phyloP scores from a whole-genome alignment of 83 land plant species.

The Picea mariana region DNA sequence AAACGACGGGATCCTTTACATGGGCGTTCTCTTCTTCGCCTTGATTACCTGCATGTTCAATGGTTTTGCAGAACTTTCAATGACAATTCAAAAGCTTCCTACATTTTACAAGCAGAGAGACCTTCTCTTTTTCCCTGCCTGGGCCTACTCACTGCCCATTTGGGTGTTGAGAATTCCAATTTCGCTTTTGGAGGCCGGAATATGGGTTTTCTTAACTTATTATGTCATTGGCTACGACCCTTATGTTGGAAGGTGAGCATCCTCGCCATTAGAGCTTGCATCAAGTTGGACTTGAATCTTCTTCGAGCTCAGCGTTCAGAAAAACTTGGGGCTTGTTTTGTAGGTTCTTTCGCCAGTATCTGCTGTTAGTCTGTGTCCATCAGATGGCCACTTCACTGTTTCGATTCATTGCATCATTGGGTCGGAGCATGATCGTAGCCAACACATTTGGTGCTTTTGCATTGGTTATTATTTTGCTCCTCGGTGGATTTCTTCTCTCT shows the following conservation, averaged over 20 bases:
- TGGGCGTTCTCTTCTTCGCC: constrained; percentile 60
- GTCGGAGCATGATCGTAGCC: no score
- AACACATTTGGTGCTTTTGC: no score
- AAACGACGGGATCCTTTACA: constrained; percentile 42
- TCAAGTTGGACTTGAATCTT: no score
- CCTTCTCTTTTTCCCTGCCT: constrained; percentile 43
- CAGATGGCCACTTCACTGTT: no score
- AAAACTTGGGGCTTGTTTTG: no score
- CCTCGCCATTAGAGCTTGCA: no score
- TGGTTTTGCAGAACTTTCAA: constrained; percentile 28
- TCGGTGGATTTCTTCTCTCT: no score
- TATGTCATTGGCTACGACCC: constrained; percentile 19
- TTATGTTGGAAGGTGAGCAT: constrained; percentile 28
- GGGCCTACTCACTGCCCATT: constrained; percentile 65
- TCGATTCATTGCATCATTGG: no score
- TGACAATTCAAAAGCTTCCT: constrained; percentile 50
- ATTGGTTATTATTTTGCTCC: neutral
- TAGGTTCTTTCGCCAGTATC: no score
- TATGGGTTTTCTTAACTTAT: constrained; percentile 36
- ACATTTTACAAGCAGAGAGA: constrained; percentile 50
- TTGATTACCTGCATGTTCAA: constrained; percentile 52
- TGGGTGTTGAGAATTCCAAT: constrained; percentile 51
- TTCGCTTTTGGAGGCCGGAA: no score
- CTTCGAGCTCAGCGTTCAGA: no score
- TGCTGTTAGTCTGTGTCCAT: no score